Percentiles rank a stretch among this genome's conserved stretches.
Evolutionary conservation across 2,329 filamentous ascomycete species (phyloP).

Genomic region (Trichoderma lentiforme): DNA sequence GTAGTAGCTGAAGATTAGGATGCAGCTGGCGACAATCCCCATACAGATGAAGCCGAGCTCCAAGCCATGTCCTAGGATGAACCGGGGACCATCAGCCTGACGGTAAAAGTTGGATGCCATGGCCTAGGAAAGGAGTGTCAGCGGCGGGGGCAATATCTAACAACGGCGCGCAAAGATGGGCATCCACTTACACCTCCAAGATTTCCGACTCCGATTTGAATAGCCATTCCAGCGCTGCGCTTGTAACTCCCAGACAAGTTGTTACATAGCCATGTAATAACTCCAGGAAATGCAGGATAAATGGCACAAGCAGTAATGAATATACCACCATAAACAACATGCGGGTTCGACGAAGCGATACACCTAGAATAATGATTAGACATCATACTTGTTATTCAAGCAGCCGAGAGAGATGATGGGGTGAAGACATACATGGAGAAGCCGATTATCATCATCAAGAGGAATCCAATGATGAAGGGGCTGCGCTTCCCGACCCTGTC

Average conservation of each 20-base stretch:
- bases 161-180: neutral
- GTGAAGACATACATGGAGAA: constrained; percentile 46
- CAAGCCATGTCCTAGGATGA: constrained; percentile 48
- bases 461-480: constrained; percentile 54
- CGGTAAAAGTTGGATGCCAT: constrained; percentile 74
- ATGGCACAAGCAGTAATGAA: constrained; percentile 76
- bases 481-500: constrained; percentile 52
- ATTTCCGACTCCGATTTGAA: constrained; percentile 62
- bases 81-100: constrained; percentile 45
- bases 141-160: neutral
- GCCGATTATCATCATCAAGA: constrained; percentile 53
- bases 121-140: constrained; percentile 38
- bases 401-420: neutral
- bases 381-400: neutral
- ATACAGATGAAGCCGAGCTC: constrained; percentile 48
- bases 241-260: constrained; percentile 69
- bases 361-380: constrained; percentile 43
- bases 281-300: constrained; percentile 75
- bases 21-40: constrained; percentile 43
- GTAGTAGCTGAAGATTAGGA: constrained; percentile 50
- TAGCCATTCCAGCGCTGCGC: constrained; percentile 60
- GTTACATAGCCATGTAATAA: constrained; percentile 75
- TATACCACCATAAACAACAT: constrained; percentile 67
- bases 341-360: constrained; percentile 54
- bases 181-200: constrained; percentile 44